These are phyloP conservation scores for Neurospora africana DNA, from an alignment of 495 filamentous ascomycete genomes.

Conservation along the genomic window DNA sequence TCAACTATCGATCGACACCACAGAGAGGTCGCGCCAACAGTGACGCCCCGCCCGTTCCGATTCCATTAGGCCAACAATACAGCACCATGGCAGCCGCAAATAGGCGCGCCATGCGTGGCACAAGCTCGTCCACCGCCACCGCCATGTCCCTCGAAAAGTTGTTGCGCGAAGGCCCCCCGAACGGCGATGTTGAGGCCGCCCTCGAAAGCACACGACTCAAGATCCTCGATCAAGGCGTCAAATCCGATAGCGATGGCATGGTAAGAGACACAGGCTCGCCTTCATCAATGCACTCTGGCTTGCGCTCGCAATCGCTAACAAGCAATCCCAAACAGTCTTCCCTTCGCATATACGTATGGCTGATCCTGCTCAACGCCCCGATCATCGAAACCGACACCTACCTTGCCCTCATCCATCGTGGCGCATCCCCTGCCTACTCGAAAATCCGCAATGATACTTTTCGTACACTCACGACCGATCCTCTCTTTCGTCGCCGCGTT, in stretches of 20 bases:
- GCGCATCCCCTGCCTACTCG: constrained; percentile 83
- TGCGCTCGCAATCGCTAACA: constrained; percentile 1
- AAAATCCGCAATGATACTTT: constrained; percentile 99
- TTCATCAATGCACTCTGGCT: not conserved
- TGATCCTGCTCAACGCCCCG: constrained; percentile 77
- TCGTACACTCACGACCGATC: constrained; percentile 88
- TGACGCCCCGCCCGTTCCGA: constrained; percentile 41
- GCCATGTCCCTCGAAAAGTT: constrained; percentile 55
- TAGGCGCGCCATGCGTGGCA: constrained; percentile 44
- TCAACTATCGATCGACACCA: constrained; percentile 30
- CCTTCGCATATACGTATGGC: constrained; percentile 89
- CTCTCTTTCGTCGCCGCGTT: constrained; percentile 87
- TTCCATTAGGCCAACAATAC: constrained; percentile 17
- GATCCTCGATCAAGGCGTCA: constrained; percentile 68
- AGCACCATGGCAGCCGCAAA: constrained; percentile 20
- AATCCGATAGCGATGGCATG: constrained; percentile 84
- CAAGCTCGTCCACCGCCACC: constrained; percentile 43
- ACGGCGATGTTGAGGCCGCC: constrained; percentile 52
- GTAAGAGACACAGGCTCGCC: constrained; percentile 33
- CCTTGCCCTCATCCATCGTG: constrained; percentile 80
- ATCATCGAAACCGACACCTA: constrained; percentile 78
- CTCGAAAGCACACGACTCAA: constrained; percentile 66
- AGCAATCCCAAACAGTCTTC: constrained; percentile 55
- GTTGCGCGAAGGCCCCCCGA: constrained; percentile 61
- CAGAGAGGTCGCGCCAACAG: constrained; percentile 64